A percentile compares a stretch with the other conserved stretches of the same genome.
phyloP scores from a whole-genome alignment of 2,329 filamentous ascomycete species.

The Botrytis elliptica region DNA sequence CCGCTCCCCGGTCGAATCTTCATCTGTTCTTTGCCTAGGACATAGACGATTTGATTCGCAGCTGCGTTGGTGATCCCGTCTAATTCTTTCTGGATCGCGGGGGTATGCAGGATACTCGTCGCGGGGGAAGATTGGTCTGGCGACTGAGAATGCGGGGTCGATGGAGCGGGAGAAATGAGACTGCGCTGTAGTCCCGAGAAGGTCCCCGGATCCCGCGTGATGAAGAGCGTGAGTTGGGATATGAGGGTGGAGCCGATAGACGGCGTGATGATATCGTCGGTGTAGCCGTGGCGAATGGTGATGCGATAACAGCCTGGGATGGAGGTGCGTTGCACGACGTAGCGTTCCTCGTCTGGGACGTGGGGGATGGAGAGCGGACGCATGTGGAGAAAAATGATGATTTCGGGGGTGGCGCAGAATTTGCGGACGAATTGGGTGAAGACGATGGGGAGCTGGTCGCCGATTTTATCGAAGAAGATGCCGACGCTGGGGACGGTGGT shows the following conservation, averaged over 20 bases:
- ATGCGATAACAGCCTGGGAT: conserved; percentile 67
- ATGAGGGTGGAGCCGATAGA: conserved; percentile 61
- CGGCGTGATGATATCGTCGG: conserved; percentile 66
- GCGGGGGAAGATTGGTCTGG: background rate
- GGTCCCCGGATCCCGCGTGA: conserved; percentile 43
- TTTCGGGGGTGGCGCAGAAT: conserved; percentile 64
- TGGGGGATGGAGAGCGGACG: conserved; percentile 60
- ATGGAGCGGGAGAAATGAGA: background rate
- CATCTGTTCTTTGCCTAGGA: conserved; percentile 64
- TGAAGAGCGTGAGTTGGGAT: conserved; percentile 53
- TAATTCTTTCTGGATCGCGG: conserved; percentile 43
- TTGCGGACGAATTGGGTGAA: conserved; percentile 74
- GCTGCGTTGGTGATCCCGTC: conserved; percentile 47
- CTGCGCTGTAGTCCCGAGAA: background rate
- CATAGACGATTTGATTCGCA: conserved; percentile 52
- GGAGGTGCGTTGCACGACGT: conserved; percentile 42
- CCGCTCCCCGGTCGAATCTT: conserved; percentile 45
- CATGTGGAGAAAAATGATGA: conserved; percentile 74
- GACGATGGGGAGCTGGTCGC: conserved; percentile 61
- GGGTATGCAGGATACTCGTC: conserved; percentile 28
- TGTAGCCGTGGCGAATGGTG: conserved; percentile 70
- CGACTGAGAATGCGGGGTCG: background rate
- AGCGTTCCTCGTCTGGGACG: conserved; percentile 50
- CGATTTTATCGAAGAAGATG: conserved; percentile 78
- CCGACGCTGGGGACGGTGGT: conserved; percentile 58